Evolutionary conservation across 805 yeast species (phyloP).

Genomic region (Starmera caribaea): DNA sequence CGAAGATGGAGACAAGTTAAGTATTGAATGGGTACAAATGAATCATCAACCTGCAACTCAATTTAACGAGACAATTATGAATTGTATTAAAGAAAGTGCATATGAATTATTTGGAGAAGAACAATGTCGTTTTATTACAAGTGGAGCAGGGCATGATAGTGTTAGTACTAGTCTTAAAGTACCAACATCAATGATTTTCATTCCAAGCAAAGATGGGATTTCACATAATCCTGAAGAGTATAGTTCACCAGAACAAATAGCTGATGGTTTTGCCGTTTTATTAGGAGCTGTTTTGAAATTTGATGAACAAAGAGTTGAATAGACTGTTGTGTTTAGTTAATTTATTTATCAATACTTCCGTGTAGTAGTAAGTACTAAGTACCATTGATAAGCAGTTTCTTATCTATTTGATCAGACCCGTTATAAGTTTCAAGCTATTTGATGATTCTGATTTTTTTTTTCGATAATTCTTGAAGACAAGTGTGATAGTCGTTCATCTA

Average conservation of each 20-base stretch:
- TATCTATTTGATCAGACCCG: no score
- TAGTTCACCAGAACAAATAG: conserved; percentile 54
- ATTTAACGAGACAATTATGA: conserved; percentile 42
- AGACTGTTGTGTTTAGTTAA: no score
- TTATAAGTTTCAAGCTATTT: no score
- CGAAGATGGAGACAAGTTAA: conserved; percentile 16
- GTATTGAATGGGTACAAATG: conserved; percentile 32
- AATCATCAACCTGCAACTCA: conserved; percentile 46
- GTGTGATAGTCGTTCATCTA: no score
- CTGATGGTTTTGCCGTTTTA: conserved; percentile 47
- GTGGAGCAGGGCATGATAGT: conserved; percentile 73
- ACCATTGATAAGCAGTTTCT: no score
- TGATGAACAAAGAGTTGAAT: no score
- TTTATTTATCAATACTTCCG: no score
- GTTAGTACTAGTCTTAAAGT: conserved; percentile 44
- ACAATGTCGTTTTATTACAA: conserved; percentile 34
- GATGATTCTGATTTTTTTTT: no score
- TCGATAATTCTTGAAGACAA: no score
- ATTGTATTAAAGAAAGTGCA: conserved; percentile 45
- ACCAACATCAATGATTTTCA: conserved; percentile 69
- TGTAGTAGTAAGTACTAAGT: no score
- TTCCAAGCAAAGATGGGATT: conserved; percentile 58
- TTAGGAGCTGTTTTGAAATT: conserved; percentile 38
- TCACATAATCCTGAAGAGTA: conserved; percentile 62
- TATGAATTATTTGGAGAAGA: conserved; percentile 36